Base-by-base conservation (phyloP, 2,329 filamentous ascomycete genomes). In the Botrytis byssoidea region DNA sequence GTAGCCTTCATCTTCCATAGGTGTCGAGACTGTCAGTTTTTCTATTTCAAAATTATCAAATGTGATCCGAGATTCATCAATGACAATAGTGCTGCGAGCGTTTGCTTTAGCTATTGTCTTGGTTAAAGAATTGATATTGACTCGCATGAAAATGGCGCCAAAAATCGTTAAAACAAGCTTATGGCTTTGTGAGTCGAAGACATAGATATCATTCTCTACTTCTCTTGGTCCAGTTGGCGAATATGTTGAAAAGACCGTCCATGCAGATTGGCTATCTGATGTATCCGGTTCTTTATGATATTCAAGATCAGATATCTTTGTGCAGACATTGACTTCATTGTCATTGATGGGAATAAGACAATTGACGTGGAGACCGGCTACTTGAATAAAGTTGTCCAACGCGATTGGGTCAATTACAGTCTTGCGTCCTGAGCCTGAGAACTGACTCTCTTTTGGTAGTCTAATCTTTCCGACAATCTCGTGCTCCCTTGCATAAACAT, bases 371-470 rank as follows among this genome's bases (percentile, higher is more conserved):
- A 74, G 48, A 35, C 83, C 82, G 9, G 81, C 81, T 5, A 83
- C 74, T 73, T 82, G 82, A 14, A 81, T 75, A 74, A 83, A 83
- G 61, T 77, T 80, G 70, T 83, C 82, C 14, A 79, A 60, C 7
- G 76, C 51, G 14, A 66, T n/a, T 37, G 61, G 60, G 16, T 64
- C 35, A 55, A 29, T 44, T 32, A 44, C 1, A 9, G 12, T 40
- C n/a, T 51, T 51, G 48, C 25, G 25, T n/a, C 48, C 48, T n/a
- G n/a, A n/a, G 48, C 25, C 48, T n/a, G 12, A 51, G 48, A 51
- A 12, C 25, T 51, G 48, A 51, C 48, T 51, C 48, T 51, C 48
- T 51, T 51, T 51, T 60, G 68, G 40, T 4, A 61, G 12, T 6
- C 16, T 5, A 46, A 70, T 14, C 5, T 70, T 29, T 37, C 32